These are phyloP conservation scores for Candida quercuum DNA, from an alignment of 805 yeast genomes.

Conservation along the genomic window DNA sequence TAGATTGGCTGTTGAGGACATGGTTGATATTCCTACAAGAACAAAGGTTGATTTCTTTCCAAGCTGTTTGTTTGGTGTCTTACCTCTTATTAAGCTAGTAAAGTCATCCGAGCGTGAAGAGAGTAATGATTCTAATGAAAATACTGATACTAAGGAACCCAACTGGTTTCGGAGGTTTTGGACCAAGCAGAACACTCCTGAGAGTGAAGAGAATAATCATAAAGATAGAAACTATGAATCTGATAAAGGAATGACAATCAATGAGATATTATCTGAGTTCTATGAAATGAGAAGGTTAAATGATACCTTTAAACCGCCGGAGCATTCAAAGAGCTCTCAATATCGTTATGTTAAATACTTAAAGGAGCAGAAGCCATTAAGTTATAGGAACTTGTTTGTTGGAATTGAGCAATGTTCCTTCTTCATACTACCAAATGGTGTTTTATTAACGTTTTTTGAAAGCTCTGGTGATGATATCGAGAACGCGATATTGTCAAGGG, in stretches of 20 bases:
- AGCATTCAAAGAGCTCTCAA: slow-evolving; percentile 8
- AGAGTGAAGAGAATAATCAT: not conserved
- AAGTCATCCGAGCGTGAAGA: slow-evolving; percentile 13
- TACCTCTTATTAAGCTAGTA: slow-evolving; percentile 46
- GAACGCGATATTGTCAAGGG: slow-evolving; percentile 43
- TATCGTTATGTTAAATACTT: slow-evolving; percentile 21
- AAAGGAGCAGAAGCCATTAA: slow-evolving; percentile 40
- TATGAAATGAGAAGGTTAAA: slow-evolving; percentile 29
- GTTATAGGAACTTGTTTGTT: slow-evolving; percentile 36
- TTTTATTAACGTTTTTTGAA: slow-evolving; percentile 53
- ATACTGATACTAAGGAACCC: not conserved
- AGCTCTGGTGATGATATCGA: slow-evolving; percentile 49
- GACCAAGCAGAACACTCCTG: too few species aligned
- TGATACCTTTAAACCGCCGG: slow-evolving; percentile 24
- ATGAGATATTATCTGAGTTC: slow-evolving; percentile 15
- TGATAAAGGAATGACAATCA: slow-evolving; percentile 6
- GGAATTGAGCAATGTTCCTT: slow-evolving; percentile 54
- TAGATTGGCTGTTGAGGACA: slow-evolving; percentile 53
- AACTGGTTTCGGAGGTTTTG: too few species aligned
- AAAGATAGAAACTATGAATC: not conserved
- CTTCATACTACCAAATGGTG: slow-evolving; percentile 37
- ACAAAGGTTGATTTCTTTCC: slow-evolving; percentile 53
- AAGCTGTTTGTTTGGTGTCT: slow-evolving; percentile 45
- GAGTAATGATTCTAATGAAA: not conserved
- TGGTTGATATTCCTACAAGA: slow-evolving; percentile 58